These are phyloP conservation scores for Gamsiella multidivaricata DNA, from an alignment of 192 early-diverging fungal species.

Conservation along the genomic window DNA sequence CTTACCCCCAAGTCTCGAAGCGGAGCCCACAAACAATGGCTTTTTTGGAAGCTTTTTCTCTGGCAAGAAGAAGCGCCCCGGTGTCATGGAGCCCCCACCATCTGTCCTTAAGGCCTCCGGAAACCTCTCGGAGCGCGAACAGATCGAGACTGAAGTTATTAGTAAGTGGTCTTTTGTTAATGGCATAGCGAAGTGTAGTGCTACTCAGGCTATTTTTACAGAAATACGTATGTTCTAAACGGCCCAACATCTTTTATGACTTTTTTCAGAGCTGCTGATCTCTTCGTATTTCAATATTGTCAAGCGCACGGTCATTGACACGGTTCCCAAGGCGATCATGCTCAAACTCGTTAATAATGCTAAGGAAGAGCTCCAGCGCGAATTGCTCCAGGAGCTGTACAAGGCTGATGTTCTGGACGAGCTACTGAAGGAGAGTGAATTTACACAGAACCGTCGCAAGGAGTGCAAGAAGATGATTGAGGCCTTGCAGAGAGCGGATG, in stretches of 20 bases:
- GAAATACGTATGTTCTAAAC: too few species aligned
- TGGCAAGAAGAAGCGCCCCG: slow-evolving; percentile 81
- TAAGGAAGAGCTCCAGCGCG: slow-evolving; percentile 95
- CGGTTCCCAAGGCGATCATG: slow-evolving; percentile 99
- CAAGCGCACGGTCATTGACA: slow-evolving; percentile 96
- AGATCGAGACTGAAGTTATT: slow-evolving; percentile 99
- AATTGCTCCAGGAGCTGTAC: slow-evolving; percentile 95
- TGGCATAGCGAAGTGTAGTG: too few species aligned
- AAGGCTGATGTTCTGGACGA: slow-evolving; percentile 95
- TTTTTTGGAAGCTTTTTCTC: slow-evolving; percentile 99
- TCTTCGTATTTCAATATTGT: slow-evolving; percentile 99
- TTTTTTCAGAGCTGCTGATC: slow-evolving; percentile 82
- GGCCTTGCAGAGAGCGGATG: slow-evolving; percentile 85
- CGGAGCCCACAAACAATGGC: slow-evolving; percentile 64
- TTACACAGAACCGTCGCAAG: slow-evolving; percentile 86
- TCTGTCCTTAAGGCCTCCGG: slow-evolving; percentile 93
- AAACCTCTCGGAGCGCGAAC: slow-evolving; percentile 95
- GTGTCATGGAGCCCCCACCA: slow-evolving; percentile 83
- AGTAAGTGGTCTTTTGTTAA: slow-evolving; percentile 67
- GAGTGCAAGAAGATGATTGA: slow-evolving; percentile 99
- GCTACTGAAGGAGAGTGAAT: slow-evolving; percentile 95
- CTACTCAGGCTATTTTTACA: too few species aligned
- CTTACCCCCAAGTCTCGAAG: slow-evolving; percentile 45
- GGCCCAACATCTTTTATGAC: too few species aligned
- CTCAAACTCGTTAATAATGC: slow-evolving; percentile 91